Conservation (phyloP, 768 basidiomycete genomes). For the Amyloporia xantha region DNA sequence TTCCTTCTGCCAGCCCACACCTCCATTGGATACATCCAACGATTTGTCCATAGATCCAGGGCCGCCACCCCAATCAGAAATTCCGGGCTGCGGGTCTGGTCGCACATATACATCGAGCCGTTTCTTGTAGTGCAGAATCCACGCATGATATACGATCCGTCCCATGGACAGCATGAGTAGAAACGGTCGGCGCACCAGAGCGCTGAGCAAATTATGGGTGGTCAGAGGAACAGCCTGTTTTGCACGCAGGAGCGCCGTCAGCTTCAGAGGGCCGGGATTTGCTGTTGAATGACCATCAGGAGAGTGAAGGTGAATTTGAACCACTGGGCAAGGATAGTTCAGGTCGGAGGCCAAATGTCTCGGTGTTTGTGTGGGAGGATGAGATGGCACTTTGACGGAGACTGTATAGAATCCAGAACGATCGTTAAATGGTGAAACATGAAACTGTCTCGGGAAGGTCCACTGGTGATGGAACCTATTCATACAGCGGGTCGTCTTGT, state of each 20-base stretch:
- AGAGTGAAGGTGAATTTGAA: constrained; percentile 32
- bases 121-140: constrained; percentile 53
- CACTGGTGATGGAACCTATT: constrained; percentile 56
- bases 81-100: constrained; percentile 44
- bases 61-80: background rate
- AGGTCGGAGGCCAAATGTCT: background rate
- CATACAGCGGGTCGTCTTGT: too few relatives aligned
- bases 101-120: constrained; percentile 48
- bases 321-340: constrained; percentile 28
- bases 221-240: constrained; percentile 33
- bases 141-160: constrained; percentile 58
- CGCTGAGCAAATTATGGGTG: constrained; percentile 28
- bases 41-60: background rate
- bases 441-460: constrained; percentile 62
- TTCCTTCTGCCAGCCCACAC: constrained; percentile 30
- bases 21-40: constrained; percentile 22
- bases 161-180: constrained; percentile 47
- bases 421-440: constrained; percentile 75
- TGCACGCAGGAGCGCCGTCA: constrained; percentile 42
- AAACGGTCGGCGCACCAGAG: constrained; percentile 41
- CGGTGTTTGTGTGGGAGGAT: constrained; percentile 14
- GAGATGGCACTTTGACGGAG: constrained; percentile 43
- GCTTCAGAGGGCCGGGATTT: constrained; percentile 37
- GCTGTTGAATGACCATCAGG: constrained; percentile 22
- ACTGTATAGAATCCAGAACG: constrained; percentile 59